A percentile compares a stretch with the other conserved stretches of the same genome.
Conservation (phyloP, 2,329 filamentous ascomycete species). For the Aspergillus chevalieri region DNA sequence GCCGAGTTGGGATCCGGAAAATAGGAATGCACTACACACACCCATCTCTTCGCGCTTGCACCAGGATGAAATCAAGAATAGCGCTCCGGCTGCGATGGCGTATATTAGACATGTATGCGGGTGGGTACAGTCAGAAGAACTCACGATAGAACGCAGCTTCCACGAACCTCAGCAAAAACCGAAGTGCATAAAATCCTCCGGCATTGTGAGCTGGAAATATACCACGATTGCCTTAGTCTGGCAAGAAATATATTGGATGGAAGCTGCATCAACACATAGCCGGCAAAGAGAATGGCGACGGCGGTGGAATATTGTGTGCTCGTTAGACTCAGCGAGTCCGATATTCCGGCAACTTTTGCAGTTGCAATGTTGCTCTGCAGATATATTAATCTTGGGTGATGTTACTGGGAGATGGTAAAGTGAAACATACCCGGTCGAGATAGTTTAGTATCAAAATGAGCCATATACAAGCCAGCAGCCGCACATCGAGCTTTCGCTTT, state of each 20-base stretch:
- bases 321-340: conserved; percentile 31
- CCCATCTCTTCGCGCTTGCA: conserved; percentile 53
- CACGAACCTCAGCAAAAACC: conserved; percentile 31
- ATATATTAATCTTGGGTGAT: too few species aligned
- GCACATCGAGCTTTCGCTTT: neutral
- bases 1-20: conserved; percentile 18
- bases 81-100: conserved; percentile 45
- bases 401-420: too few species aligned
- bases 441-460: neutral
- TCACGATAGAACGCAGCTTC: conserved; percentile 42
- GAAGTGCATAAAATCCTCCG: conserved; percentile 20
- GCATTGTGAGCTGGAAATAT: too few species aligned
- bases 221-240: too few species aligned
- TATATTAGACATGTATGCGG: too few species aligned
- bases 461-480: neutral
- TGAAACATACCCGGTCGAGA: neutral
- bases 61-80: conserved; percentile 61
- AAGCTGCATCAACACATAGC: conserved; percentile 10
- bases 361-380: conserved; percentile 33
- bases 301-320: conserved; percentile 42
- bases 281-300: conserved; percentile 40
- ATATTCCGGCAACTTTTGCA: conserved; percentile 34
- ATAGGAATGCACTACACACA: conserved; percentile 38
- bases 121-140: too few species aligned
- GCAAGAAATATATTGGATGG: too few species aligned